These are phyloP conservation scores for Suhomyces terraborum DNA, from an alignment of 1,139 yeast genomes.

Conservation along the genomic window DNA sequence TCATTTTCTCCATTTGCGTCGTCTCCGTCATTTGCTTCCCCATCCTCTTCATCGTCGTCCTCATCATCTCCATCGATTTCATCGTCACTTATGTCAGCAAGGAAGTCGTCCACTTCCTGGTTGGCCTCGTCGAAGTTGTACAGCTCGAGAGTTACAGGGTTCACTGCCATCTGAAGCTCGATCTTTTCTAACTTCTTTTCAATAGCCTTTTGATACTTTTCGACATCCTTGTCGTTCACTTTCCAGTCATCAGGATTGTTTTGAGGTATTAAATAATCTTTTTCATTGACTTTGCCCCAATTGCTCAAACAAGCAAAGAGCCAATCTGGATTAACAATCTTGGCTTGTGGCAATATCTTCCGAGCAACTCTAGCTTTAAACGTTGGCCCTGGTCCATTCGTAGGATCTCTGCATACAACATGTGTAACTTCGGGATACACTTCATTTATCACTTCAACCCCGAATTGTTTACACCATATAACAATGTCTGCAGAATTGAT, in stretches of 20 bases:
- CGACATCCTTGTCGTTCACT: conserved; percentile 46
- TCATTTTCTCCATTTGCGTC: conserved; percentile 10
- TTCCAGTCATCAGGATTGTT: conserved; percentile 44
- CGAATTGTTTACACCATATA: conserved; percentile 89
- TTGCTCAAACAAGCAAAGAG: conserved; percentile 77
- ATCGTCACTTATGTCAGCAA: conserved; percentile 57
- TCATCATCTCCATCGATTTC: conserved; percentile 47
- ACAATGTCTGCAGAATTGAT: conserved; percentile 80
- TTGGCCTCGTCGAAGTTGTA: conserved; percentile 58
- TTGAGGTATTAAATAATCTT: conserved; percentile 55
- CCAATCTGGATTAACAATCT: conserved; percentile 93
- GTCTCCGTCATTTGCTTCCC: conserved; percentile 14
- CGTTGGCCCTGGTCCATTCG: conserved; percentile 39
- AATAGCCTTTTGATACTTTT: conserved; percentile 41
- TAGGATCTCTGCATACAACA: conserved; percentile 73
- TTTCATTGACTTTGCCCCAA: conserved; percentile 75
- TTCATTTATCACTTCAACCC: conserved; percentile 80
- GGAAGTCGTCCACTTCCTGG: conserved; percentile 61
- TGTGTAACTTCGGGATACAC: conserved; percentile 81
- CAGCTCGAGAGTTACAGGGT: conserved; percentile 38
- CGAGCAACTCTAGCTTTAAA: conserved; percentile 78
- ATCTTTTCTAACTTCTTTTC: conserved; percentile 23
- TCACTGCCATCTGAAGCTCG: conserved; percentile 26
- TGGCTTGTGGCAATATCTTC: conserved; percentile 62
- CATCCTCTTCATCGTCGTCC: conserved; percentile 34